A percentile compares a stretch with the other conserved stretches of the same genome.
Evolutionary conservation across 106 monocot species (phyloP).

Genomic region (Dendrobium catenatum): DNA sequence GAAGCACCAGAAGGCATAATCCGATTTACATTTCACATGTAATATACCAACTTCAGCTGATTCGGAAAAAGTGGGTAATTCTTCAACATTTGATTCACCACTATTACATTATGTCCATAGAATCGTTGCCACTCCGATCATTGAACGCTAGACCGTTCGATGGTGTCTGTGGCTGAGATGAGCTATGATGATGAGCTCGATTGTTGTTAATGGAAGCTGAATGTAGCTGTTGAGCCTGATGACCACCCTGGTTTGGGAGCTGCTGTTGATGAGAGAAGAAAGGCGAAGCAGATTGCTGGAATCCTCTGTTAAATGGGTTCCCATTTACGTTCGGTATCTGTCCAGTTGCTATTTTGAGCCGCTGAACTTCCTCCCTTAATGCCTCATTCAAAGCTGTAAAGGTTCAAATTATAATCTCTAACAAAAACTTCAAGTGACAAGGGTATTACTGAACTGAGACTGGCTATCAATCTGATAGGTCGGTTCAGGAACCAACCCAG

Average conservation of each 20-base stretch:
- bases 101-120: constrained; percentile 48
- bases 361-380: constrained; percentile 64
- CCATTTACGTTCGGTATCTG: constrained; percentile 40
- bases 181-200: constrained; percentile 7
- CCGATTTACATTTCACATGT: neutral
- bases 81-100: too few relatives aligned
- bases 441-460: too few relatives aligned
- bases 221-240: constrained; percentile 24
- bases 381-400: constrained; percentile 63
- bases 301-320: constrained; percentile 18
- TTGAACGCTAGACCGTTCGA: constrained; percentile 20
- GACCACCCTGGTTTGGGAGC: neutral
- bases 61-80: too few relatives aligned
- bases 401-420: too few relatives aligned
- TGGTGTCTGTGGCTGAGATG: constrained; percentile 13
- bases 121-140: constrained; percentile 29
- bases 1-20: neutral
- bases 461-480: too few relatives aligned
- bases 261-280: constrained; percentile 30
- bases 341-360: constrained; percentile 68
- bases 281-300: constrained; percentile 19
- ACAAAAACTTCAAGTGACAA: too few relatives aligned
- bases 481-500: too few relatives aligned
- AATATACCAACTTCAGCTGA: neutral
- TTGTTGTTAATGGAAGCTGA: neutral